Base-by-base conservation (phyloP, 2,329 filamentous ascomycete genomes). In the Aspergillus pseudotamarii region DNA sequence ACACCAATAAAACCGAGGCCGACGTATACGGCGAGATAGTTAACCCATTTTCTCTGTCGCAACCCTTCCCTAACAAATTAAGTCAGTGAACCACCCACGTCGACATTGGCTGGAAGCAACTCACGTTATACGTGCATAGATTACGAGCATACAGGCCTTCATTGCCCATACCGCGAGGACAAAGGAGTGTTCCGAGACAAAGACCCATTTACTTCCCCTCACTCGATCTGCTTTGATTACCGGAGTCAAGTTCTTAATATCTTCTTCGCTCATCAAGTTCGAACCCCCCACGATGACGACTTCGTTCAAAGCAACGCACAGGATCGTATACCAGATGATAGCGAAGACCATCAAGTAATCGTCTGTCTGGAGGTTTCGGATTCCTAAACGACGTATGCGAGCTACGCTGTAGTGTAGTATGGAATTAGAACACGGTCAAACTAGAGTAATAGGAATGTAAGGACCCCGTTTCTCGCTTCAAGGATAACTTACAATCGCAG, bases 121-220 rank as follows among this genome's bases (percentile, higher is more conserved):
- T 54, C 73, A 80, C 74, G 83, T 85, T 75, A 85, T 80, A 45
- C 83, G 80, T 36, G 76, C 73, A 71, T 85, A 85, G 69, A 86
- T 83, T 45, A 84, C 75, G 67, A 86, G 73, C 71, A 87, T 79
- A 68, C 84, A 85, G 28, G 80, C 75, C 66, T 87, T 87, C 66
- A 84, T 77, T 19, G 80, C 72, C 84, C 84, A 87, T 36, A 80
- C 72, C 4, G 75, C 73, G n/a, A 87, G 78, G 21, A 89, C 78
- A 78, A 91, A 89, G 69, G 84, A 83, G 74, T 89, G 81, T 67
- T 90, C 87, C 3, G 86, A 84, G 10, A 88, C 83, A 43, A 89
- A 79, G 0, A 89, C 86, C 78, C 87, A 83, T 79, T 89, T 89
- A 53, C 85, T 88, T 12, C 87, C 88, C 43, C 73, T 76, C 0